Evolutionary conservation across 1,284 basidiomycete genomes (phyloP), one percentile per base, ranked within the genome.

Genomic region (Ceratobasidium sp.): DNA sequence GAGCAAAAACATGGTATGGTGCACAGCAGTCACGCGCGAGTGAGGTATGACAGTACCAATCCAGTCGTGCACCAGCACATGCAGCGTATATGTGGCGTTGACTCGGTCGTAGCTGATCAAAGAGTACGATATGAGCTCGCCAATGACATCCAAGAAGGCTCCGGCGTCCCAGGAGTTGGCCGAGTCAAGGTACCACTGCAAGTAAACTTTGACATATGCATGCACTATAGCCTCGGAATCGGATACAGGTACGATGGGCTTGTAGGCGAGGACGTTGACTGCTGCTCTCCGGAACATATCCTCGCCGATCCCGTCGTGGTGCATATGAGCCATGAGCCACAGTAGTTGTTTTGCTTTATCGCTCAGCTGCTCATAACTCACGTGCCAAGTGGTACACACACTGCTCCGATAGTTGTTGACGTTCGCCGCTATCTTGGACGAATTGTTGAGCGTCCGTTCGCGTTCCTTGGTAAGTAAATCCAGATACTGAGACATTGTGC

Each of bases 251-350:
- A 65, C 13, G 4, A 9, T 1, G 16, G 27, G 11, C 7, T 27
- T 14, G 29, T 59, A 46, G 13, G 19, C 14, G 0, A 14, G n/a
- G 0, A 48, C 1, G 37, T 48, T 48, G 9, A 8, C 13, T 6
- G 66, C 43, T 2, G 74, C 74, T 13, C 65, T 66, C 8, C 22
- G 29, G 39, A 75, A 61, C 9, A 72, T 61, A 2, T 58, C 53
- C 19, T 41, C 16, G 7, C 19, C 24, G 7, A 75, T 69, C 22
- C 29, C 31, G 7, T 39, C 31, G 34, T 63, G 66, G 37, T 75
- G 74, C 31, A 48, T 19, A 48, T 31, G 63, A 0, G 66, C 43
- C 16, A 75, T 22, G 2, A 75, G 43, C 16, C 24, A 53, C 14
- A 75, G 64, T 22, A 69, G 37, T 27, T 75, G 43, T 24, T 62